phyloP scores from a whole-genome alignment of 352 stramenopile genomes.

The Phytophthora citrophthora region DNA sequence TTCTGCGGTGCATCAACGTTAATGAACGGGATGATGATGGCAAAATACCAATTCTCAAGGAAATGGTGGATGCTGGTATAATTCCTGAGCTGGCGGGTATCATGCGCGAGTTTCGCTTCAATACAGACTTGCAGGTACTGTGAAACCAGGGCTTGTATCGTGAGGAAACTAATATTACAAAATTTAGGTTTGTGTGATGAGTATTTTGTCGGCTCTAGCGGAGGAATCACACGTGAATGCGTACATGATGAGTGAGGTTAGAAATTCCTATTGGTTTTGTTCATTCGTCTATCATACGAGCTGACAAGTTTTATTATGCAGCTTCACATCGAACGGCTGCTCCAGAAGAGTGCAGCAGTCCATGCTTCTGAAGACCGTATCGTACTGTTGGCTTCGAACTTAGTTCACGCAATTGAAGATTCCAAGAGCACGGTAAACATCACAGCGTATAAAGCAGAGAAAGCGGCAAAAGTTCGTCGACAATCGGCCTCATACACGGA shows the following conservation, averaged over 20 bases:
- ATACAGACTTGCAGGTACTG: constrained; percentile 53
- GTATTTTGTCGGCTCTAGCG: constrained; percentile 50
- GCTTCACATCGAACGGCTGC: constrained; percentile 25
- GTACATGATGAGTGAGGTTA: constrained; percentile 66
- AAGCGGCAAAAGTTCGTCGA: constrained; percentile 38
- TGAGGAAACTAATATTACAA: neutral
- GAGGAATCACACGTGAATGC: constrained; percentile 60
- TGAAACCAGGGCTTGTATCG: neutral
- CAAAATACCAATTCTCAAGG: constrained; percentile 37
- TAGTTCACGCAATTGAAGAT: constrained; percentile 52
- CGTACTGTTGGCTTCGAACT: constrained; percentile 40
- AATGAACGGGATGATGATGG: constrained; percentile 27
- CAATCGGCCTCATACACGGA: constrained; percentile 45
- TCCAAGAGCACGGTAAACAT: constrained; percentile 49
- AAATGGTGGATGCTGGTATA: constrained; percentile 53
- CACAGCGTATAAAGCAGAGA: constrained; percentile 39
- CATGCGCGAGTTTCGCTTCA: constrained; percentile 77
- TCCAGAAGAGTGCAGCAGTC: constrained; percentile 57
- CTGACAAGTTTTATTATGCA: constrained; percentile 2
- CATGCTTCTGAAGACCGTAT: constrained; percentile 56
- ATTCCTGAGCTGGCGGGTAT: constrained; percentile 43
- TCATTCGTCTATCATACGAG: neutral
- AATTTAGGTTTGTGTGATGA: constrained; percentile 22
- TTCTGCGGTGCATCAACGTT: constrained; percentile 41
- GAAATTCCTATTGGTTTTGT: neutral